These are phyloP conservation scores for Ophiostoma ips DNA, from an alignment of 2,329 filamentous ascomycete genomes.

Conservation along the genomic window DNA sequence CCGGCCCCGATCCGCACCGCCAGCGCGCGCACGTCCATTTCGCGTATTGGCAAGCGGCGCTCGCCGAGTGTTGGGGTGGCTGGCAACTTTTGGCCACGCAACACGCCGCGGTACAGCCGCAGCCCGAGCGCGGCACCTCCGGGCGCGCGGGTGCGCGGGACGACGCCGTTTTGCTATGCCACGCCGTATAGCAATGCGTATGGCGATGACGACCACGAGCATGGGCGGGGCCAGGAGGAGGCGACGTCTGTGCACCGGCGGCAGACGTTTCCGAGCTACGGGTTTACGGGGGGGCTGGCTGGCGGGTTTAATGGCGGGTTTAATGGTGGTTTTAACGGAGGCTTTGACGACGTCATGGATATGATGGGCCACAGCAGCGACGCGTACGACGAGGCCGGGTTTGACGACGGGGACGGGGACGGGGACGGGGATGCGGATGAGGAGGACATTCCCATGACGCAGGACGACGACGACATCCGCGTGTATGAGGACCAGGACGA, in stretches of 20 bases:
- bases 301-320: not conserved
- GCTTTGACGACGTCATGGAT: not conserved
- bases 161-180: constrained; percentile 56
- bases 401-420: constrained; percentile 13
- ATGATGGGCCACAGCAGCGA: constrained; percentile 16
- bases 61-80: constrained; percentile 33
- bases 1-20: constrained; percentile 17
- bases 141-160: constrained; percentile 18
- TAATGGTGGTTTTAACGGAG: not conserved
- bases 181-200: constrained; percentile 57
- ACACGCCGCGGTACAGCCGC: constrained; percentile 42
- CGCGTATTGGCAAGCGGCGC: constrained; percentile 17
- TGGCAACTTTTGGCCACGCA: constrained; percentile 24
- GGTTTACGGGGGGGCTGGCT: not conserved
- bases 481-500: constrained; percentile 18
- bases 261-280: not conserved
- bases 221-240: not conserved
- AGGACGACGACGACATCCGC: constrained; percentile 23
- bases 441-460: constrained; percentile 19
- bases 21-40: constrained; percentile 20
- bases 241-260: not conserved
- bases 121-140: constrained; percentile 19
- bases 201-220: constrained; percentile 19
- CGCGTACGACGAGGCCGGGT: constrained; percentile 18
- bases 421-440: constrained; percentile 17